These are phyloP conservation scores for Papiliotrema fonsecae DNA, from an alignment of 1,284 basidiomycete genomes.

Conservation along the genomic window DNA sequence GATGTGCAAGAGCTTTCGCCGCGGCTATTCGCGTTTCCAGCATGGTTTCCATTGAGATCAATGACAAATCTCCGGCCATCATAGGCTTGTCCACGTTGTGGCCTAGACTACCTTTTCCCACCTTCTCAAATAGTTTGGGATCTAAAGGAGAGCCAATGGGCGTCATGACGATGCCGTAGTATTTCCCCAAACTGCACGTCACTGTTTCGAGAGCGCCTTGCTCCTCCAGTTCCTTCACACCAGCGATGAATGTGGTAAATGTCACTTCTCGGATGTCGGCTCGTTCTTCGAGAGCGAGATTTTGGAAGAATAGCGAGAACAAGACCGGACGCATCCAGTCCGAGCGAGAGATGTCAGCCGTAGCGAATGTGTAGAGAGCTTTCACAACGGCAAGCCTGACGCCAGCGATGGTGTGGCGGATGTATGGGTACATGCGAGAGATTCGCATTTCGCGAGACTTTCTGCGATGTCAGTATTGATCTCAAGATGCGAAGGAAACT, in stretches of 20 bases:
- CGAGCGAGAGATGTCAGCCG: constrained; percentile 61
- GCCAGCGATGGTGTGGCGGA: constrained; percentile 91
- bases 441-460: constrained; percentile 54
- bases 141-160: constrained; percentile 82
- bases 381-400: constrained; percentile 92
- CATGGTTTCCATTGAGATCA: constrained; percentile 74
- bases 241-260: constrained; percentile 70
- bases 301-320: constrained; percentile 85
- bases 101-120: constrained; percentile 44
- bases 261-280: constrained; percentile 76
- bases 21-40: constrained; percentile 77
- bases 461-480: background rate
- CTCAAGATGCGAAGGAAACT: background rate
- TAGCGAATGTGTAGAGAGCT: constrained; percentile 81
- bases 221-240: constrained; percentile 59
- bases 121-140: constrained; percentile 64
- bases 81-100: constrained; percentile 98
- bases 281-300: constrained; percentile 89
- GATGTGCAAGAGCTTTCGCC: constrained; percentile 67
- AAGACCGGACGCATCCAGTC: constrained; percentile 79
- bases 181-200: constrained; percentile 48
- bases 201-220: constrained; percentile 45
- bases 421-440: constrained; percentile 89
- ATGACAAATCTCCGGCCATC: constrained; percentile 81
- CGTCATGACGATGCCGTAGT: constrained; percentile 87